Evolutionary conservation across 2,329 filamentous ascomycete genomes (phyloP).

Genomic region (Huntiella omanensis): DNA sequence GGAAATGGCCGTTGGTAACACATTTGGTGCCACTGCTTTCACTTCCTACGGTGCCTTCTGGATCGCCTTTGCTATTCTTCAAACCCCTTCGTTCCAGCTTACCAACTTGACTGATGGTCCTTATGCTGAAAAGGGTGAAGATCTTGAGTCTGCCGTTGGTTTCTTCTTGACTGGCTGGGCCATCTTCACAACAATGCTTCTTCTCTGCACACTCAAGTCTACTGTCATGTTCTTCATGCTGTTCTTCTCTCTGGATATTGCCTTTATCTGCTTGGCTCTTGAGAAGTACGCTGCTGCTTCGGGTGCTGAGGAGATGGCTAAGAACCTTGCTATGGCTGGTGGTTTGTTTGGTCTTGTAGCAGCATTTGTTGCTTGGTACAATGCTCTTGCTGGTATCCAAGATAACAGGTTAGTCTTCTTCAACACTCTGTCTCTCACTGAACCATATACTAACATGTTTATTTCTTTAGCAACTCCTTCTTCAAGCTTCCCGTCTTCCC

Average conservation of each 20-base stretch:
- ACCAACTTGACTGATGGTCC: slow-evolving; percentile 22
- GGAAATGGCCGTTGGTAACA: slow-evolving; percentile 80
- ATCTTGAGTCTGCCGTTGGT: slow-evolving; percentile 43
- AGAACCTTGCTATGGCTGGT: slow-evolving; percentile 45
- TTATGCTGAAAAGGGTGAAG: slow-evolving; percentile 26
- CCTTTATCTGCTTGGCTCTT: slow-evolving; percentile 54
- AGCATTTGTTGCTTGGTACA: slow-evolving; percentile 75
- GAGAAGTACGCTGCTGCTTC: slow-evolving; percentile 39
- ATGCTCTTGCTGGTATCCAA: slow-evolving; percentile 63
- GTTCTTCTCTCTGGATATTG: slow-evolving; percentile 58
- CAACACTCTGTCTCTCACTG: not conserved
- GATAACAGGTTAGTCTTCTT: slow-evolving; percentile 38
- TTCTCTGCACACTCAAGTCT: slow-evolving; percentile 57
- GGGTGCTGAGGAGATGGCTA: slow-evolving; percentile 25
- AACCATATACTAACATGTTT: slow-evolving; percentile 18
- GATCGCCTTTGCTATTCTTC: slow-evolving; percentile 54
- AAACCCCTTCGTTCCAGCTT: slow-evolving; percentile 50
- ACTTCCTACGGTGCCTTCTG: slow-evolving; percentile 75
- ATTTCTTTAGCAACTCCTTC: slow-evolving; percentile 50
- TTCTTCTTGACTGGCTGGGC: slow-evolving; percentile 68
- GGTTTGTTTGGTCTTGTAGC: slow-evolving; percentile 66
- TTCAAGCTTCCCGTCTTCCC: slow-evolving; percentile 83
- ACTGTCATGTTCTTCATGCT: slow-evolving; percentile 61
- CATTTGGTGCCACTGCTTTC: slow-evolving; percentile 64
- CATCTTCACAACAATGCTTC: slow-evolving; percentile 61